A percentile compares a stretch with the other conserved stretches of the same genome.
Conservation (phyloP, 2,329 filamentous ascomycete species). For the Penicillium sp. region DNA sequence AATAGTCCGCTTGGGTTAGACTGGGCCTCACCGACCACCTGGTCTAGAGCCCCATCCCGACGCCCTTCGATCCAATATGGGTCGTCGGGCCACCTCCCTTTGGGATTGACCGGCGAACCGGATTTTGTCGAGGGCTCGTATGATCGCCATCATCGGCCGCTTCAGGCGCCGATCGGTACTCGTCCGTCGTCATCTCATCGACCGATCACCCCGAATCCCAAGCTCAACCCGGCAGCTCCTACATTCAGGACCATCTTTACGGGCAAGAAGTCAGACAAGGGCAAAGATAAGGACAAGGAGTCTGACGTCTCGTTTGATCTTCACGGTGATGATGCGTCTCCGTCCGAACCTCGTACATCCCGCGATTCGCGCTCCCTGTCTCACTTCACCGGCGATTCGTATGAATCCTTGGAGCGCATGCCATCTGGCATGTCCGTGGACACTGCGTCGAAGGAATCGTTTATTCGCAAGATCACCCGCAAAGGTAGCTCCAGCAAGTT, state of each 20-base stretch:
- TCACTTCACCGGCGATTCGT: constrained; percentile 47
- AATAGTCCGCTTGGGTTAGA: constrained; percentile 52
- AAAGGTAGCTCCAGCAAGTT: constrained; percentile 53
- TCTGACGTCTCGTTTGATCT: constrained; percentile 29
- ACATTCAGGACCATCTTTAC: constrained; percentile 75
- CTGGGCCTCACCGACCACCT: constrained; percentile 57
- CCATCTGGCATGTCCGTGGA: constrained; percentile 45
- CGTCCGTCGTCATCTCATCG: constrained; percentile 62
- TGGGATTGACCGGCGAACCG: constrained; percentile 53
- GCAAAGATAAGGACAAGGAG: constrained; percentile 37
- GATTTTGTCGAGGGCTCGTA: constrained; percentile 49
- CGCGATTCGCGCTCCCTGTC: constrained; percentile 46
- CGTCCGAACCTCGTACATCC: constrained; percentile 46
- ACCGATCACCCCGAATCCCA: constrained; percentile 55
- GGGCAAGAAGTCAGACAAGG: constrained; percentile 45
- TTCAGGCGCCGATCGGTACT: constrained; percentile 74
- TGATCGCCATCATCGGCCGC: constrained; percentile 49
- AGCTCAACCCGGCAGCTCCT: constrained; percentile 83
- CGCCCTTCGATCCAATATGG: constrained; percentile 77
- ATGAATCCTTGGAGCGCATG: constrained; percentile 49
- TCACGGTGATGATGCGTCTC: constrained; percentile 40
- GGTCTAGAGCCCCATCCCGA: constrained; percentile 75
- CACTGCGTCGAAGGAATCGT: constrained; percentile 46
- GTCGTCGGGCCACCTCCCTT: constrained; percentile 63
- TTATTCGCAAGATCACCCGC: constrained; percentile 52